Conservation (phyloP, 345 rosid genomes). For the Salix koriyanagi region DNA sequence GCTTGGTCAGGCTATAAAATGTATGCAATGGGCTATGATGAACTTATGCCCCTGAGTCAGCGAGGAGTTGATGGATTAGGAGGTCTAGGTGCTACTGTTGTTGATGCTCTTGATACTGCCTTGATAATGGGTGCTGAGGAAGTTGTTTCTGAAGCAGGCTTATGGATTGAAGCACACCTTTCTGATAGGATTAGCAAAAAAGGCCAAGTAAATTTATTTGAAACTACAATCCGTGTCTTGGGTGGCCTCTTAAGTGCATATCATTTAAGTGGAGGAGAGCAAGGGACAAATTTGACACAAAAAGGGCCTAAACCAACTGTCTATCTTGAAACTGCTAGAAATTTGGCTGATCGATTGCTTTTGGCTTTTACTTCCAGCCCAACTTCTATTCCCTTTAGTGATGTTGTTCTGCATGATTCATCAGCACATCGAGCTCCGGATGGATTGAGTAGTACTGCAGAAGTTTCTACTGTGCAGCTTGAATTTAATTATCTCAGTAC, state of each 20-base stretch:
- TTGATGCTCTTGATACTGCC: conserved; percentile 97
- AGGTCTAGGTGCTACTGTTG: conserved; percentile 94
- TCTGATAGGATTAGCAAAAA: conserved; percentile 70
- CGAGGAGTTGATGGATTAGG: conserved; percentile 82
- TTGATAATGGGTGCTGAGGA: conserved; percentile 89
- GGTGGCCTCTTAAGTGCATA: conserved; percentile 98
- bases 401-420: conserved; percentile 67
- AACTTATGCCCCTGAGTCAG: conserved; percentile 79
- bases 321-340: conserved; percentile 75
- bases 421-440: conserved; percentile 82
- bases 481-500: conserved; percentile 90
- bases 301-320: conserved; percentile 64
- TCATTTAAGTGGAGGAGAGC: conserved; percentile 85
- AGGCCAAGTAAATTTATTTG: conserved; percentile 95
- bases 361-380: conserved; percentile 83
- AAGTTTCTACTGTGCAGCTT: conserved; percentile 88
- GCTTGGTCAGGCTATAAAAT: conserved; percentile 95
- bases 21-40: conserved; percentile 88
- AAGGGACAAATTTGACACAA: conserved; percentile 34
- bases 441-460: conserved; percentile 91
- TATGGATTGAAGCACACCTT: conserved; percentile 78
- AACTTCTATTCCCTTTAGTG: conserved; percentile 77
- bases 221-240: conserved; percentile 91
- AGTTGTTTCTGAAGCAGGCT: conserved; percentile 76
- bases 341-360: conserved; percentile 83